A percentile compares a stretch with the other conserved stretches of the same genome.
phyloP scores from a whole-genome alignment of 805 yeast genomes.

The Saccharomycopsis fibuligera region DNA sequence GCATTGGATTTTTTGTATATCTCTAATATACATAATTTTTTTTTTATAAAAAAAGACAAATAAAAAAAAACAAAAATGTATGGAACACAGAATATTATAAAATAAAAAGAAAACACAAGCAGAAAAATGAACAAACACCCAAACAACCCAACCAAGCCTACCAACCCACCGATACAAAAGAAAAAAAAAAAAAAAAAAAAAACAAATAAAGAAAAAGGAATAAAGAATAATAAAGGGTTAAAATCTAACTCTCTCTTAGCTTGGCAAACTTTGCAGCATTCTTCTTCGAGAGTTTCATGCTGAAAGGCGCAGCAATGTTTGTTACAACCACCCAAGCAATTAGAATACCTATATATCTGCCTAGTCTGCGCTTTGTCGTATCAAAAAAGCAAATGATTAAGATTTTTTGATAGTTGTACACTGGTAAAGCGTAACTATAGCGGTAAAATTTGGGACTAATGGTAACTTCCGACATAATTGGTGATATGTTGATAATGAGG shows the following conservation, averaged over 20 bases:
- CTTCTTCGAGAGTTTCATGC: constrained; percentile 3
- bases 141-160: too few relatives aligned
- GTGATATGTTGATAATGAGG: constrained; percentile 62
- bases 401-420: constrained; percentile 22
- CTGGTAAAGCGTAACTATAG: constrained; percentile 31
- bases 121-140: too few relatives aligned
- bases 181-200: too few relatives aligned
- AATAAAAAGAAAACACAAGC: too few relatives aligned
- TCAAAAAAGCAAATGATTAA: constrained; percentile 14
- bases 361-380: constrained; percentile 12
- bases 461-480: constrained; percentile 61
- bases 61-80: too few relatives aligned
- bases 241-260: constrained; percentile 7
- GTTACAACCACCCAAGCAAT: constrained; percentile 7
- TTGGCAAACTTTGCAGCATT: constrained; percentile 3
- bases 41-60: too few relatives aligned
- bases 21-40: too few relatives aligned
- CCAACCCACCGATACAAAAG: too few relatives aligned
- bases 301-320: constrained; percentile 7
- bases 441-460: constrained; percentile 28
- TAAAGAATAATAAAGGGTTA: too few relatives aligned
- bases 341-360: constrained; percentile 13
- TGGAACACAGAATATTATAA: too few relatives aligned
- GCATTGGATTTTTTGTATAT: too few relatives aligned
- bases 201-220: too few relatives aligned